phyloP scores from a whole-genome alignment of 495 filamentous ascomycete genomes.

The Sabuloglossum arenarium region DNA sequence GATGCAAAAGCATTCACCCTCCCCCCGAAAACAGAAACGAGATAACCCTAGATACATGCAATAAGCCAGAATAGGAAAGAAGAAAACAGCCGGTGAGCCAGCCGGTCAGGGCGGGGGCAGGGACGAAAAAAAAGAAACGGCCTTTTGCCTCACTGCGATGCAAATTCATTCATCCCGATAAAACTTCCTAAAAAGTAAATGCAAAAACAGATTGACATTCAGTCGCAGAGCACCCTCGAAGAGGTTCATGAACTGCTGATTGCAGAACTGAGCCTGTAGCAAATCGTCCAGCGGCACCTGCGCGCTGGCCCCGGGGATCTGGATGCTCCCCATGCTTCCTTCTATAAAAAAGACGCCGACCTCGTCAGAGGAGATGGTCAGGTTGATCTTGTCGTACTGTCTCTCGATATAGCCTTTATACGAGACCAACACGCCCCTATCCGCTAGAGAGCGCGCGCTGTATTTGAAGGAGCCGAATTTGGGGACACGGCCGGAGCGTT shows the following conservation, averaged over 20 bases:
- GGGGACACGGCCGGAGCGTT: conserved; percentile 73
- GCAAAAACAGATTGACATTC: conserved; percentile 89
- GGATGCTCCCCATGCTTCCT: conserved; percentile 78
- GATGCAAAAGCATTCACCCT: no score
- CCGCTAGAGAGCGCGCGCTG: conserved; percentile 65
- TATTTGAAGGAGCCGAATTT: conserved; percentile 98
- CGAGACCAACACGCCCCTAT: conserved; percentile 79
- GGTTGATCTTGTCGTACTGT: conserved; percentile 77
- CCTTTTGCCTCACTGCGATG: neutral
- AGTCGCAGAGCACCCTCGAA: conserved; percentile 76
- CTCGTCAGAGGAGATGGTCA: conserved; percentile 86
- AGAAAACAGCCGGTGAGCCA: no score
- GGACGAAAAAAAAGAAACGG: neutral
- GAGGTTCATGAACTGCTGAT: conserved; percentile 80
- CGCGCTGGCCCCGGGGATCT: conserved; percentile 84
- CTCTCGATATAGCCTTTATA: conserved; percentile 72
- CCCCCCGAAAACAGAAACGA: no score
- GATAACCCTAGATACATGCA: no score
- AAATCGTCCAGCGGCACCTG: conserved; percentile 83
- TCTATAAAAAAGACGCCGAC: conserved; percentile 90
- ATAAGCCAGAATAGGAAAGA: no score
- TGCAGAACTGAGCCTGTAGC: conserved; percentile 91
- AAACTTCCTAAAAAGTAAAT: conserved; percentile 95
- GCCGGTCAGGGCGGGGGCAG: no score
- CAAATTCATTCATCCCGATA: conserved; percentile 59